These are phyloP conservation scores for Penicillium cataractarum DNA, from an alignment of 495 filamentous ascomycete genomes.

Conservation along the genomic window DNA sequence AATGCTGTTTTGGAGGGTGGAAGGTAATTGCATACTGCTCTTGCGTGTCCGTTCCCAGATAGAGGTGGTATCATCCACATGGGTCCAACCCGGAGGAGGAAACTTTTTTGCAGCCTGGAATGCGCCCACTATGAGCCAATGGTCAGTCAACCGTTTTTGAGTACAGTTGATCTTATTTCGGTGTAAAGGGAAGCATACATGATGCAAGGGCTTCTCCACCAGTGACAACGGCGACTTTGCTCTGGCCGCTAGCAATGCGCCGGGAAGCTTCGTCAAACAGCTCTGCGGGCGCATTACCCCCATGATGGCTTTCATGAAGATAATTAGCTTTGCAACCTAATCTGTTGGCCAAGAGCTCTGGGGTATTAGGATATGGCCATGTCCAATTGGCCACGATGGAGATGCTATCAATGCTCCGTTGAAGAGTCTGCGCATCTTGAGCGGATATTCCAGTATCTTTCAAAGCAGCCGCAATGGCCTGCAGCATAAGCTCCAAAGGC, in stretches of 20 bases:
- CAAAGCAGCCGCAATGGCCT: conserved; percentile 49
- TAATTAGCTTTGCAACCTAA: conserved; percentile 44
- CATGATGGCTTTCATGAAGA: conserved; percentile 51
- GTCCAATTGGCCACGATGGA: conserved; percentile 60
- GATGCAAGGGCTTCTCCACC: conserved; percentile 61
- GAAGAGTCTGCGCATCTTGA: conserved; percentile 30
- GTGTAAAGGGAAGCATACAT: conserved; percentile 32
- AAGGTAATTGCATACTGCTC: not conserved
- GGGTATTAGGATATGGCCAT: conserved; percentile 58
- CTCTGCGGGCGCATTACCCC: conserved; percentile 56
- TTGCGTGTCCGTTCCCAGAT: conserved; percentile 1
- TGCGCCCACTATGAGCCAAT: conserved; percentile 32
- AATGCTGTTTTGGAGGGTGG: not conserved
- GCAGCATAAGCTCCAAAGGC: conserved; percentile 53
- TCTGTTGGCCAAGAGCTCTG: conserved; percentile 44
- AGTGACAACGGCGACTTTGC: conserved; percentile 53
- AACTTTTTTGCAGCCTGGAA: conserved; percentile 40
- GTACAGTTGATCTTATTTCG: conserved; percentile 12
- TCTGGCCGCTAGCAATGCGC: conserved; percentile 48
- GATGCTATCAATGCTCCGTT: conserved; percentile 54
- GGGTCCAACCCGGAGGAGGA: conserved; percentile 54
- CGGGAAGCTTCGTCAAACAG: conserved; percentile 60
- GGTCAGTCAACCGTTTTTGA: conserved; percentile 9
- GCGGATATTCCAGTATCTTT: conserved; percentile 39
- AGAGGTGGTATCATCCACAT: conserved; percentile 3